phyloP scores from a whole-genome alignment of 441 rosid species.

The Adansonia rubrostipa region DNA sequence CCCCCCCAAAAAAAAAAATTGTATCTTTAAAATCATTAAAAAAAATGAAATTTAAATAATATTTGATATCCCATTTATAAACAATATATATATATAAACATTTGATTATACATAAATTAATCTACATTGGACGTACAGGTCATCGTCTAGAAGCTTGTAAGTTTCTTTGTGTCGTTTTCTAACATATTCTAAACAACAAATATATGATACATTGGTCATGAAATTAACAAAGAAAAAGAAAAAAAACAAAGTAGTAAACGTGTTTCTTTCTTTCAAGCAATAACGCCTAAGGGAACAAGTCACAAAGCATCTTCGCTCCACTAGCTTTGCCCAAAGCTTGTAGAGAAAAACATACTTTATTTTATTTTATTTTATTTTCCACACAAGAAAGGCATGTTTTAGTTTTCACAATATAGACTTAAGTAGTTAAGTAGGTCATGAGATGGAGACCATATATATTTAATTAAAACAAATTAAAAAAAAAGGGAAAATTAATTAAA shows the following conservation, averaged over 20 bases:
- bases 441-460: too few relatives aligned
- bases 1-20: too few relatives aligned
- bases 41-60: too few relatives aligned
- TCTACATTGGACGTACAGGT: slow-evolving; percentile 29
- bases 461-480: too few relatives aligned
- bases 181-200: slow-evolving; percentile 15
- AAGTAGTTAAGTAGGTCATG: too few relatives aligned
- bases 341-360: background rate
- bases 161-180: slow-evolving; percentile 8
- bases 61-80: too few relatives aligned
- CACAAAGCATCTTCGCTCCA: background rate
- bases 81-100: background rate
- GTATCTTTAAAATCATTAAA: too few relatives aligned
- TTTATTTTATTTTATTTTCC: background rate
- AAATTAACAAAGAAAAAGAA: background rate
- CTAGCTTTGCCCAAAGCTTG: background rate
- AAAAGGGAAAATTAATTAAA: background rate
- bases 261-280: slow-evolving; percentile 4
- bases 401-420: background rate
- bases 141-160: slow-evolving; percentile 17
- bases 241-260: background rate
- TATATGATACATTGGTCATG: background rate
- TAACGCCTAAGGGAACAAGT: background rate
- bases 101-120: background rate
- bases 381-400: background rate